Evolutionary conservation across 768 basidiomycete genomes (phyloP), one percentile per base, ranked within the genome.

Genomic region (Boletellus ananiceps): DNA sequence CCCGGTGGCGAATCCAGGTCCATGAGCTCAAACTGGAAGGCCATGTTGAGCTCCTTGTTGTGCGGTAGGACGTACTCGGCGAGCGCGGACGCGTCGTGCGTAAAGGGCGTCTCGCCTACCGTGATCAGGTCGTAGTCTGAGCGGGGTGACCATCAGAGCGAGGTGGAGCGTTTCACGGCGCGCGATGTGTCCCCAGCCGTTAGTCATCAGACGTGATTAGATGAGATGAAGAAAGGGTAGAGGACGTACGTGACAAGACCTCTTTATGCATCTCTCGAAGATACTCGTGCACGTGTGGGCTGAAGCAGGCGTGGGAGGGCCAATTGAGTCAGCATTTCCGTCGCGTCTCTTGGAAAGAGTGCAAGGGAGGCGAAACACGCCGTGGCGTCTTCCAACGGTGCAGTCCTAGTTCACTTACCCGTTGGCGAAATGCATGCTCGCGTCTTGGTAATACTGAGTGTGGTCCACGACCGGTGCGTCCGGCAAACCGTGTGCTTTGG

Each of bases 221-320:
- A 51, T 44, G 54, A 38, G 42, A 50, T 42, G 49, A 7, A 25
- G 23, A 19, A 19, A 7, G 23, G 23, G 23, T 25, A 25, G 39
- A 35, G 46, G 37, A 70, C 80, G 51, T 57, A 84, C 82, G 69
- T 9, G 78, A 79, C 14, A 86, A 70, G 23, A 25, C 23, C 53
- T 81, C 73, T 31, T 55, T 46, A 48, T 82, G 63, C 83, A 90
- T 85, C 66, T 88, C 80, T 55, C 77, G 71, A 40, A 89, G 59
- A 58, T 75, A 88, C 49, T 86, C 80, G 57, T 86, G 83, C 0
- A 86, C 80, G 9, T 70, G 71, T 5, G 84, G 84, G 2, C 85
- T 84, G 58, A 25, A 25, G 23, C 23, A 25, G 23, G 23, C 23
- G 23, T 23, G 23, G 23, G 23, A 25, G 23, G 19, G 19, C 19